phyloP scores from a whole-genome alignment of 345 rosid genomes.

The Eucalyptus erythrocorys region DNA sequence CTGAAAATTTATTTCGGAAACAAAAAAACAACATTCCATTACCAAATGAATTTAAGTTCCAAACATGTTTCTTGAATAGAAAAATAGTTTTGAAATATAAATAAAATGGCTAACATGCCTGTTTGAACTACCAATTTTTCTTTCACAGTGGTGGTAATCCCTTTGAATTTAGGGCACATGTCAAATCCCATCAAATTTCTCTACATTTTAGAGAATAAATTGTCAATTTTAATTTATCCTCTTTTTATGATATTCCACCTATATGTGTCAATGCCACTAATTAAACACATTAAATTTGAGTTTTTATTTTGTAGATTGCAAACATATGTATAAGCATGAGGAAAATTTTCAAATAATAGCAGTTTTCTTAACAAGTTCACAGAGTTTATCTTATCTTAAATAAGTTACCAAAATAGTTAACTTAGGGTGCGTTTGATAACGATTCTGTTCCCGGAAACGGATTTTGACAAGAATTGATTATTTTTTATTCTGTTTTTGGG shows the following conservation, averaged over 20 bases:
- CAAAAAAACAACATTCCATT: too few relatives aligned
- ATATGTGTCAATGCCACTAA: not conserved
- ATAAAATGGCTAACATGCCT: rapidly evolving
- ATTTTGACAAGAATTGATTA: too few relatives aligned
- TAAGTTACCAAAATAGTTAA: not conserved
- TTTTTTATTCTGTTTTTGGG: too few relatives aligned
- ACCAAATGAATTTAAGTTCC: too few relatives aligned
- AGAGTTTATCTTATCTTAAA: not conserved
- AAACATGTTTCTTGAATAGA: too few relatives aligned
- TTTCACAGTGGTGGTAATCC: not conserved
- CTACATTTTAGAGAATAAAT: not conserved
- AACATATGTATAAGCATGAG: not conserved
- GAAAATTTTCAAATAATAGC: not conserved
- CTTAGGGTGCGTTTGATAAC: too few relatives aligned
- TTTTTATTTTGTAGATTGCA: not conserved
- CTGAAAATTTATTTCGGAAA: too few relatives aligned
- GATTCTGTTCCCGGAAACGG: too few relatives aligned
- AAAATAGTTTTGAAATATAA: too few relatives aligned
- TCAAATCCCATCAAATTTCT: not conserved
- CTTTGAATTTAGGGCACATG: not conserved
- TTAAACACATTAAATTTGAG: not conserved
- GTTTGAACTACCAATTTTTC: not conserved
- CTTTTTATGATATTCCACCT: not conserved
- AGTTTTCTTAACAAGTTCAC: not conserved
- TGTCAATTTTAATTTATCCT: not conserved